Evolutionary conservation across 177 flowering plant genomes (phyloP).

Genomic region (Tripterygium wilfordii): DNA sequence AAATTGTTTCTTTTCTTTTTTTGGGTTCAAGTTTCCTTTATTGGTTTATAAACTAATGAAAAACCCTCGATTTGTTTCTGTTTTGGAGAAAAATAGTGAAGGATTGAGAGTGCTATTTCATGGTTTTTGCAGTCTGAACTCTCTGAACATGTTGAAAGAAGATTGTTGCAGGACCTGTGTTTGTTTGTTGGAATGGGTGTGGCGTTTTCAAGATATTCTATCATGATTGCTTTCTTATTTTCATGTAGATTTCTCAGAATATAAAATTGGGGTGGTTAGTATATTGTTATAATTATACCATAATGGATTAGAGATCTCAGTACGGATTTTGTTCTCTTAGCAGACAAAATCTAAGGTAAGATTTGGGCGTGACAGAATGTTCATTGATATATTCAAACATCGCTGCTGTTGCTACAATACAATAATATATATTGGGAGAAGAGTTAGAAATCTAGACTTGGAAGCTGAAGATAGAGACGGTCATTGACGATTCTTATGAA

Average conservation of each 20-base stretch:
- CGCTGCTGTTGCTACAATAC: too few species aligned
- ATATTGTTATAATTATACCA: too few species aligned
- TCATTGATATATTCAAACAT: slow-evolving; percentile 8
- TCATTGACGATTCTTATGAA: too few species aligned
- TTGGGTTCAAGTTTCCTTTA: slow-evolving; percentile 2
- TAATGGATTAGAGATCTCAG: too few species aligned
- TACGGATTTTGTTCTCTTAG: slow-evolving; percentile 14
- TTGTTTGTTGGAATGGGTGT: slow-evolving; percentile 7
- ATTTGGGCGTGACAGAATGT: slow-evolving; percentile 34
- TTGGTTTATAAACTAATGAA: slow-evolving; percentile 18
- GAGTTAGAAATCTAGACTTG: too few species aligned
- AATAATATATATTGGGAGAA: too few species aligned
- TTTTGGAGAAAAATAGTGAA: slow-evolving; percentile 9
- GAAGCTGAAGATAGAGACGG: too few species aligned
- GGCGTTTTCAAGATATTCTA: slow-evolving; percentile 33
- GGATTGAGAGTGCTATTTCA: slow-evolving; percentile 24
- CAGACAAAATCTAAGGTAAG: slow-evolving; percentile 31
- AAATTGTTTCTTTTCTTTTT: slow-evolving; percentile 1
- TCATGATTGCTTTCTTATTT: slow-evolving; percentile 33
- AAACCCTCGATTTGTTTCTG: slow-evolving; percentile 7
- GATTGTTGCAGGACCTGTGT: slow-evolving; percentile 6
- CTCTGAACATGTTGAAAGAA: slow-evolving; percentile 9
- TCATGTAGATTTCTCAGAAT: slow-evolving; percentile 18
- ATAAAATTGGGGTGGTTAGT: too few species aligned
- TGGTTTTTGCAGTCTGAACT: slow-evolving; percentile 18